A percentile compares a stretch with the other conserved stretches of the same genome.
Conservation (phyloP, 202 grass and related monocot genomes). For the Carex arenaria region DNA sequence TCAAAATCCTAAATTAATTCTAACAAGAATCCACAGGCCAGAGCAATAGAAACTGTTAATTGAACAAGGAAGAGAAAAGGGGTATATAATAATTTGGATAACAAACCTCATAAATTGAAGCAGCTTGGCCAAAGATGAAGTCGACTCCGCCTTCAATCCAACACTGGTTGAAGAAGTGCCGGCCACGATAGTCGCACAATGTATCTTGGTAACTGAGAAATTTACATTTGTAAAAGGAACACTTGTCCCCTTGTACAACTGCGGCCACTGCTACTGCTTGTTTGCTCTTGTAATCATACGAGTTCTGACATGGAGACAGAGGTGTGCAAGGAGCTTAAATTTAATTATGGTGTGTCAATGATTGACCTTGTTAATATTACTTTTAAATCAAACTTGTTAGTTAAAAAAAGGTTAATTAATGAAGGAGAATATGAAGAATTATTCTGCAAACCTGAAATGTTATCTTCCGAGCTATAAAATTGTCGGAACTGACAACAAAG, state of each 20-base stretch:
- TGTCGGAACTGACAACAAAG: conserved; percentile 40
- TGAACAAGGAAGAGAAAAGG: neutral
- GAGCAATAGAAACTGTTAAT: neutral
- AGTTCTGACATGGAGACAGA: conserved; percentile 33
- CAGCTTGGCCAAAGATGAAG: conserved; percentile 65
- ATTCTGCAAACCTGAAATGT: conserved; percentile 35
- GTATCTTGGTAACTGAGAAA: conserved; percentile 66
- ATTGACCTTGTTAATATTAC: neutral
- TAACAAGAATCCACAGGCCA: neutral
- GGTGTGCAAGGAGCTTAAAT: neutral
- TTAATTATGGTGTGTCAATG: neutral
- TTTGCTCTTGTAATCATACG: neutral
- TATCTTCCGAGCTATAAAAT: conserved; percentile 54
- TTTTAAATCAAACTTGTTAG: neutral
- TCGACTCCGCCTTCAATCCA: conserved; percentile 49
- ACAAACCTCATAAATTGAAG: conserved; percentile 53
- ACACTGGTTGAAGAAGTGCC: conserved; percentile 58
- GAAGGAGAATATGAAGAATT: neutral
- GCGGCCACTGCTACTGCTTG: conserved; percentile 36
- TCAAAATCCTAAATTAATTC: neutral
- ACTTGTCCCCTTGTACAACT: conserved; percentile 42
- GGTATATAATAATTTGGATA: neutral
- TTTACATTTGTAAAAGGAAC: conserved; percentile 47
- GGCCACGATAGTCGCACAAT: conserved; percentile 37
- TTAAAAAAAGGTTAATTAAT: neutral